Evolutionary conservation across 2,329 filamentous ascomycete species (phyloP).

Genomic region (Fusarium ramigenum): DNA sequence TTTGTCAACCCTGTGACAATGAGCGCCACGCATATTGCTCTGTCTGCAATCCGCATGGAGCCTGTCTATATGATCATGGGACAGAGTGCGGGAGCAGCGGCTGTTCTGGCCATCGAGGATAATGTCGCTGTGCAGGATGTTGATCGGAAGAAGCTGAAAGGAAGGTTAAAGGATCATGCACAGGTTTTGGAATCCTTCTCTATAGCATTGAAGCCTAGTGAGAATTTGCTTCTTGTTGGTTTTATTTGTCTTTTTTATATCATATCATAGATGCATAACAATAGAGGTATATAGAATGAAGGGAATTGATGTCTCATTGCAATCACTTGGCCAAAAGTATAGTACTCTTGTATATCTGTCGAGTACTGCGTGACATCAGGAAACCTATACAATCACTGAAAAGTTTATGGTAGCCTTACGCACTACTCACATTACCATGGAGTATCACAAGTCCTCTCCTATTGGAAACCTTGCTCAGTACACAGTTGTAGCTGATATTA

Average conservation of each 20-base stretch:
- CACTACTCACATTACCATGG: background rate
- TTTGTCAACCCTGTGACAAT: slow-evolving; percentile 22
- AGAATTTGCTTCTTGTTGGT: accelerated
- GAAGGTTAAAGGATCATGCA: background rate
- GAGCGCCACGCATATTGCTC: slow-evolving; percentile 18
- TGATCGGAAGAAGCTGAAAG: slow-evolving; percentile 6
- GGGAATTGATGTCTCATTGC: background rate
- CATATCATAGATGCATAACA: background rate
- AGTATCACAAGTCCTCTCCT: background rate
- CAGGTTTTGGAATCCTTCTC: slow-evolving; percentile 8
- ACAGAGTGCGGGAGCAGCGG: slow-evolving; percentile 21
- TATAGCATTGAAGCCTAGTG: background rate
- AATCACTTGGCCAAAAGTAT: background rate
- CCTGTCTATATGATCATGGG: slow-evolving; percentile 22
- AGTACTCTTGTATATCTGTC: background rate
- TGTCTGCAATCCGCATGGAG: slow-evolving; percentile 19
- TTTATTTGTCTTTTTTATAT: background rate
- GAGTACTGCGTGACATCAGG: background rate
- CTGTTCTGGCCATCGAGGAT: slow-evolving; percentile 26
- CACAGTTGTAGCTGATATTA: background rate
- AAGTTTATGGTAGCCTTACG: too few relatives aligned
- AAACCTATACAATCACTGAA: background rate
- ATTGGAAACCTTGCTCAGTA: background rate
- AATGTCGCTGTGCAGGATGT: slow-evolving; percentile 20
- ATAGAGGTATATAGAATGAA: background rate